Base-by-base conservation (phyloP, 129 eudicot genomes). In the Flaveria ramosissima region DNA sequence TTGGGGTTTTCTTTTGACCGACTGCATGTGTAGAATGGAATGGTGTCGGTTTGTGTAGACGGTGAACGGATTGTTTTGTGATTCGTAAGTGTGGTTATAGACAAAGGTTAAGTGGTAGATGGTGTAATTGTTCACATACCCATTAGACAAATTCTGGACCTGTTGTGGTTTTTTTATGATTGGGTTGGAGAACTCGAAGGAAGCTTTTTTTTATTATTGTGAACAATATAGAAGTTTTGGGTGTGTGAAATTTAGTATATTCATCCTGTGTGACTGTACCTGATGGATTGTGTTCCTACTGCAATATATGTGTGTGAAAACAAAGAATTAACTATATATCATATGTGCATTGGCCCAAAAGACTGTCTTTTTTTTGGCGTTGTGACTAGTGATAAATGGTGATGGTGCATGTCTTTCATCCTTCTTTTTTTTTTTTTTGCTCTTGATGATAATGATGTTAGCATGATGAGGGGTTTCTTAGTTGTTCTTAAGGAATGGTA, bases 321-420 rank as follows among this genome's bases (percentile, higher is more conserved):
- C 17, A 6, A 13, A 12, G 41, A 62, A 30, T 10, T 32, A 11
- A 62, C 43, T 62, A 26, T 24, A 23, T 74, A 39, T 74, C 51
- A 46, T 19, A 43, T 61, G 26, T 24, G 39, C 21, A 39, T 27
- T 73, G 56, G 56, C 52, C 23, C n/a, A 56, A 15, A 60, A 42
- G 26, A 59, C 59, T 48, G 27, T 24, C 41, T n/a, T 70, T 3
- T 21, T 50, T 75, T 56, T 73, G 55, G 50, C 7, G 12, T 39
- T 55, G 77, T 56, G 67, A 42, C 43, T 11, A 50, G 53, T 76
- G 65, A 65, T 27, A 76, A 46, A 30, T 4, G 41, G 73, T 64
- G 80, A 17, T 7, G 21, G 73, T 64, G 72, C 73, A 48, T 30
- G 51, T 76, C 27, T n/a, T 51, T 4, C 17, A 10, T 71, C 4